These are phyloP conservation scores for Candida adriatica DNA, from an alignment of 805 yeast genomes.

Conservation along the genomic window DNA sequence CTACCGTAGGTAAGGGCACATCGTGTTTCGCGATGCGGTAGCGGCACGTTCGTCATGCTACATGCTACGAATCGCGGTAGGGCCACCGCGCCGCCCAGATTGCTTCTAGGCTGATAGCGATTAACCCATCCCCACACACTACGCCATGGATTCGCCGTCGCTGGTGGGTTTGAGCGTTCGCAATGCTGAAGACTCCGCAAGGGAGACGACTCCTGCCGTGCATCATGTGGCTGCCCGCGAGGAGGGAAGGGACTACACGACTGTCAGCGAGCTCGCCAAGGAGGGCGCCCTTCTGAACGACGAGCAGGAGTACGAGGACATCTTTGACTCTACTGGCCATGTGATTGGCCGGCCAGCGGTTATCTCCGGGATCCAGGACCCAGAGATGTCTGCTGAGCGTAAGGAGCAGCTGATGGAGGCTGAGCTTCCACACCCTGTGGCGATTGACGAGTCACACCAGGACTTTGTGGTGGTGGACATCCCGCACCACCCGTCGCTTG, in stretches of 20 bases:
- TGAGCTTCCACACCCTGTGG: constrained; percentile 3
- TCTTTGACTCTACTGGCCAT: constrained; percentile 48
- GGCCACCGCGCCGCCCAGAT: no score
- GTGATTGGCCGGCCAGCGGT: constrained; percentile 27
- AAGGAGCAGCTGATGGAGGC: constrained; percentile 4
- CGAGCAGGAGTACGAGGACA: constrained; percentile 46
- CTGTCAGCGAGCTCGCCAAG: constrained; percentile 29
- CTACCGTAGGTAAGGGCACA: no score
- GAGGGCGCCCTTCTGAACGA: constrained; percentile 51
- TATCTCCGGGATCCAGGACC: constrained; percentile 11
- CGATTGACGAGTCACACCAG: constrained; percentile 13
- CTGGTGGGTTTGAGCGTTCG: constrained; percentile 21
- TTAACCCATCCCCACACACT: no score
- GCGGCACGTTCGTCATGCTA: no score
- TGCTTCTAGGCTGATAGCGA: no score
- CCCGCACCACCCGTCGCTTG: constrained; percentile 10
- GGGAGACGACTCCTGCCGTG: constrained; percentile 11
- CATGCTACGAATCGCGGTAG: no score
- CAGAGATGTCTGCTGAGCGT: constrained; percentile 2
- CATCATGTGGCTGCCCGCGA: constrained; percentile 2
- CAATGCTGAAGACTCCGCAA: constrained; percentile 8
- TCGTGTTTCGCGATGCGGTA: no score
- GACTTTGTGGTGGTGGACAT: constrained; percentile 23
- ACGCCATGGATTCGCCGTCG: no score
- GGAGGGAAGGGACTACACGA: constrained; percentile 15